Conservation (phyloP, 2,329 filamentous ascomycete genomes). For the Bipolaris bicolor region DNA sequence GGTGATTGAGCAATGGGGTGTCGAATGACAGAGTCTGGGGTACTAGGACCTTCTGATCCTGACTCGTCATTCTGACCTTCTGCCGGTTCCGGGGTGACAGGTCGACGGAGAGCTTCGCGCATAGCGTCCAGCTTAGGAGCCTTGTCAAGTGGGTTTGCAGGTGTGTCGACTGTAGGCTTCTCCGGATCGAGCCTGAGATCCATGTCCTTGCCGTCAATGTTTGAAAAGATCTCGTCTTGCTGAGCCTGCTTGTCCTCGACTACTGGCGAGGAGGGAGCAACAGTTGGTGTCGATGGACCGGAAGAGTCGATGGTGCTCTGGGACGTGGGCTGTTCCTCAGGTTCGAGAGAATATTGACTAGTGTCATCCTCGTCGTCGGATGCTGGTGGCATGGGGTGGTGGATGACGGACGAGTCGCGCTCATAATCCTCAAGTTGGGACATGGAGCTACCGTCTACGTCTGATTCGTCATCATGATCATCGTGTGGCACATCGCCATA, state of each 20-base stretch:
- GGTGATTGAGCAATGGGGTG: slow-evolving; percentile 63
- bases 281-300: slow-evolving; percentile 56
- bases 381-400: slow-evolving; percentile 53
- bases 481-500: slow-evolving; percentile 63
- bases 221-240: slow-evolving; percentile 54
- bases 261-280: slow-evolving; percentile 33
- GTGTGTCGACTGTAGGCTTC: slow-evolving; percentile 51
- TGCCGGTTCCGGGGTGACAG: slow-evolving; percentile 57
- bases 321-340: slow-evolving; percentile 43
- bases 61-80: slow-evolving; percentile 52
- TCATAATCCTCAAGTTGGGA: slow-evolving; percentile 53
- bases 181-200: slow-evolving; percentile 62
- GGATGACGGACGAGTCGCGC: slow-evolving; percentile 61
- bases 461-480: slow-evolving; percentile 58
- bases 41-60: slow-evolving; percentile 69
- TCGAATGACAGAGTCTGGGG: slow-evolving; percentile 89
- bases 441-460: slow-evolving; percentile 62
- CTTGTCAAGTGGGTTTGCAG: slow-evolving; percentile 39
- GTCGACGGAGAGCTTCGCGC: slow-evolving; percentile 52
- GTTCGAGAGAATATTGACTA: slow-evolving; percentile 61
- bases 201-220: slow-evolving; percentile 59
- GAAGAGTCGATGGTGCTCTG: slow-evolving; percentile 49
- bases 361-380: slow-evolving; percentile 60
- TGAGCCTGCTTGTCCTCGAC: slow-evolving; percentile 39
- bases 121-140: slow-evolving; percentile 48